These are phyloP conservation scores for Thielaviopsis populi DNA, from an alignment of 2,329 filamentous ascomycete species.

Conservation along the genomic window DNA sequence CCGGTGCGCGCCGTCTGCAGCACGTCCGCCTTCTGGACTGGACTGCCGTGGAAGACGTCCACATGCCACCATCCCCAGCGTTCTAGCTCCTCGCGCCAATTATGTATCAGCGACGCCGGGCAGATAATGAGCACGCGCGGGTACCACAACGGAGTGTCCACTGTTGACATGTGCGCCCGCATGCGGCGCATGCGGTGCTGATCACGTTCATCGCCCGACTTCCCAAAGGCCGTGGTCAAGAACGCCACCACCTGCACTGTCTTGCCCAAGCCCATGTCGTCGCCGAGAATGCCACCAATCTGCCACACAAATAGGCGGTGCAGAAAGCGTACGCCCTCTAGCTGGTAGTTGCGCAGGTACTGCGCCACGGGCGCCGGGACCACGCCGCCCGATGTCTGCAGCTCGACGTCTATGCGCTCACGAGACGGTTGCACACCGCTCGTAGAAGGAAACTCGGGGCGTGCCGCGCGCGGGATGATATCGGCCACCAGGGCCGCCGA, in stretches of 20 bases:
- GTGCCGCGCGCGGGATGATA: constrained; percentile 33
- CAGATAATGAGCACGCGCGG: constrained; percentile 74
- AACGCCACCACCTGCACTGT: constrained; percentile 94
- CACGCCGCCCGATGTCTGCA: constrained; percentile 60
- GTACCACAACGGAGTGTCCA: background rate
- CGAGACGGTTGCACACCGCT: constrained; percentile 48
- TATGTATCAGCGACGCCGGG: constrained; percentile 72
- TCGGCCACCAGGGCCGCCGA: constrained; percentile 65
- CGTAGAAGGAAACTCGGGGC: constrained; percentile 47
- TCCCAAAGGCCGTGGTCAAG: constrained; percentile 80
- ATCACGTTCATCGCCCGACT: constrained; percentile 79
- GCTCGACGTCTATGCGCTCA: constrained; percentile 57
- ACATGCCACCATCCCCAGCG: constrained; percentile 95
- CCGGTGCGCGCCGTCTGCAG: constrained; percentile 60
- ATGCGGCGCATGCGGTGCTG: constrained; percentile 77
- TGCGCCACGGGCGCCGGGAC: constrained; percentile 84
- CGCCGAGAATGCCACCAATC: constrained; percentile 75
- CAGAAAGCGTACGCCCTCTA: constrained; percentile 70
- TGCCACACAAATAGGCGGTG: constrained; percentile 85
- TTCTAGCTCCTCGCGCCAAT: constrained; percentile 76
- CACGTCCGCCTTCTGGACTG: constrained; percentile 46
- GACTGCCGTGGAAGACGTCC: constrained; percentile 60
- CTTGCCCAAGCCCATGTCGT: constrained; percentile 96
- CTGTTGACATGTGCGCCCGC: constrained; percentile 33
- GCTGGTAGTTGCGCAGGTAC: constrained; percentile 82